Base-by-base conservation (phyloP, 768 basidiomycete genomes). In the Leccinum pellstonianum region DNA sequence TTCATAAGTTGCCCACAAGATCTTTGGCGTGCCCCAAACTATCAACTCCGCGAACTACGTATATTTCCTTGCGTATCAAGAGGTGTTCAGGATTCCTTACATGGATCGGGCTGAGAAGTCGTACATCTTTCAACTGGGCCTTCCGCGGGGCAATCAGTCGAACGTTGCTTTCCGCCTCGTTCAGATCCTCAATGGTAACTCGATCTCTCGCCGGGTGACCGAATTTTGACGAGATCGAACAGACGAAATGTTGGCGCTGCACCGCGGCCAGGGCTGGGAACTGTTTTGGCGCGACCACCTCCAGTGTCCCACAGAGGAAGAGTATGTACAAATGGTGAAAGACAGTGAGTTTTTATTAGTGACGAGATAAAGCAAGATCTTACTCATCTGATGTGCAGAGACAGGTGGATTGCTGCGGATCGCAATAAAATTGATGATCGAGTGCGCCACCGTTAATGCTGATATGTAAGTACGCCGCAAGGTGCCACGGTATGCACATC, bases 1-100 rank as follows among this genome's bases (percentile, higher is more conserved):
- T 17, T 55, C 49, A n/a, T 21, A 15, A 88, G 95, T 95, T n/a
- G 87, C 95, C 0, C 95, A 99, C 76, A 94, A 91, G 79, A 95
- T 99, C 64, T 99, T 94, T 67, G 96, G 96, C 3, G 79, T 97
- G 2, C 93, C 96, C 1, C 95, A 98, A 72, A 96, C 95, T 0
- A 94, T 99, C 75, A 99, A 99, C 72, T 86, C 89, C 4, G 95
- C 96, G 2, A 98, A 97, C 74, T 98, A 98, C 66, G 93, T 94
- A 41, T 98, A 96, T 70, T 99, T 98, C 71, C 85, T 94, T 43
- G 96, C 95, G 0, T 94, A 88, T 70, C 83, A 93, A 63, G 91
- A 95, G 63, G 81, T 93, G 1, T 85, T 89, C 63, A 77, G 63
- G 61, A 57, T 66, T 21, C 64, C 68, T 12, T 57, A 50, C 23